phyloP scores from a whole-genome alignment of 805 yeast species.

The Zygosaccharomyces bisporus region DNA sequence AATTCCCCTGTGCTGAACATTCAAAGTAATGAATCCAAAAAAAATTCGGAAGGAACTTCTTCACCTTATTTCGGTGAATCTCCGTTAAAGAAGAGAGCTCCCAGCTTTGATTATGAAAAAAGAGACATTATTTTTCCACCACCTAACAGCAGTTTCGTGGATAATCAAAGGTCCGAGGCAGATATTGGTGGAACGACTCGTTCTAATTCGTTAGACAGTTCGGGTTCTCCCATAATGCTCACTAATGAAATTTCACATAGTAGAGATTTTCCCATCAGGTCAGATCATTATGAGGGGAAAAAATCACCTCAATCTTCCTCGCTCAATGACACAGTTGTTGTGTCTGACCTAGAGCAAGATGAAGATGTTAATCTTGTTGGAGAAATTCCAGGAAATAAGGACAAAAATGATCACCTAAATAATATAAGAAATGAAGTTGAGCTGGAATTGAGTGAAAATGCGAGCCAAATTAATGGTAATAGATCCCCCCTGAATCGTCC shows the following conservation, averaged over 20 bases:
- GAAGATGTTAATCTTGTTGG: conserved; percentile 25
- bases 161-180: background rate
- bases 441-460: conserved; percentile 10
- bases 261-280: background rate
- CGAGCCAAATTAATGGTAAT: conserved; percentile 6
- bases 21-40: background rate
- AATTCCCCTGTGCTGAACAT: conserved; percentile 19
- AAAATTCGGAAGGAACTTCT: conserved; percentile 3
- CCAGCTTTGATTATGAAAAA: conserved; percentile 2
- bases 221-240: conserved; percentile 3
- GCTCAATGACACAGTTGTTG: conserved; percentile 4
- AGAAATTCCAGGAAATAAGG: background rate
- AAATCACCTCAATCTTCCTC: conserved; percentile 2
- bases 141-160: conserved; percentile 2
- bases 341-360: conserved; percentile 24
- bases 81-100: conserved; percentile 9
- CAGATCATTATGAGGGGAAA: background rate
- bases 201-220: background rate
- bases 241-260: conserved; percentile 3
- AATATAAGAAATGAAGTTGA: conserved; percentile 9
- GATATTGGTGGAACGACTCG: background rate
- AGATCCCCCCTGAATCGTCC: background rate
- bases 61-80: conserved; percentile 19
- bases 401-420: background rate
- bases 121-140: background rate